These are phyloP conservation scores for Komagataella pseudopastoris DNA, from an alignment of 805 yeast genomes.

Conservation along the genomic window DNA sequence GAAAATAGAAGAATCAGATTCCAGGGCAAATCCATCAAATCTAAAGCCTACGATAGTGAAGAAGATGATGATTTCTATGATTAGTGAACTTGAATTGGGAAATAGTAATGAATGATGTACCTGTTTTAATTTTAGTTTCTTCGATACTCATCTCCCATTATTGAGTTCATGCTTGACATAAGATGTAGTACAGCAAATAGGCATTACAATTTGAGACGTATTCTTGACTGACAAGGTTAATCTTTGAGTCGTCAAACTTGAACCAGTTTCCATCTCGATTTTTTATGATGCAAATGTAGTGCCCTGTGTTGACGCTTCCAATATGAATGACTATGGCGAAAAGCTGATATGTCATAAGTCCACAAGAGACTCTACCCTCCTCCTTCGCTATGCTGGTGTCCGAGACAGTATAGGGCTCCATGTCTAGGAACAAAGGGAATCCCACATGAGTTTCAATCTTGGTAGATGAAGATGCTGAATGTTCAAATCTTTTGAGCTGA, in stretches of 20 bases:
- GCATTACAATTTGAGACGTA: slow-evolving; percentile 66
- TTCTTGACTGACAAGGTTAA: slow-evolving; percentile 48
- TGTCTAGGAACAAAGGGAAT: slow-evolving; percentile 61
- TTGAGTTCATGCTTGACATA: slow-evolving; percentile 19
- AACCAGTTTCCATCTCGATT: slow-evolving; percentile 72
- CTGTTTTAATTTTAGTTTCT: background rate
- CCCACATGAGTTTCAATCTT: slow-evolving; percentile 67
- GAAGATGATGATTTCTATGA: slow-evolving; percentile 39
- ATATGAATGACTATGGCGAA: slow-evolving; percentile 81
- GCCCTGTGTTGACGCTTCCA: slow-evolving; percentile 94
- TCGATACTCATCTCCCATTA: background rate
- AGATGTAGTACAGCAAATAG: slow-evolving; percentile 62
- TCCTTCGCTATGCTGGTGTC: slow-evolving; percentile 7
- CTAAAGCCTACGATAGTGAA: slow-evolving; percentile 16
- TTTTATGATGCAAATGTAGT: slow-evolving; percentile 73
- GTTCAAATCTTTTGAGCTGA: slow-evolving; percentile 75
- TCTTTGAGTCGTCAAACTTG: slow-evolving; percentile 80
- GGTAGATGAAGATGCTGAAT: slow-evolving; percentile 35
- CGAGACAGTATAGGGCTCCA: slow-evolving; percentile 39
- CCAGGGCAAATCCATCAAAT: slow-evolving; percentile 42
- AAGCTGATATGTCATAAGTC: slow-evolving; percentile 52
- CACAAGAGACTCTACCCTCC: background rate
- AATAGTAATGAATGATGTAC: background rate
- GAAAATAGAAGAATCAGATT: slow-evolving; percentile 41
- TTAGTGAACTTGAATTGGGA: slow-evolving; percentile 8